Conservation (phyloP, 2,329 filamentous ascomycete species). For the Venturia oleaginea region DNA sequence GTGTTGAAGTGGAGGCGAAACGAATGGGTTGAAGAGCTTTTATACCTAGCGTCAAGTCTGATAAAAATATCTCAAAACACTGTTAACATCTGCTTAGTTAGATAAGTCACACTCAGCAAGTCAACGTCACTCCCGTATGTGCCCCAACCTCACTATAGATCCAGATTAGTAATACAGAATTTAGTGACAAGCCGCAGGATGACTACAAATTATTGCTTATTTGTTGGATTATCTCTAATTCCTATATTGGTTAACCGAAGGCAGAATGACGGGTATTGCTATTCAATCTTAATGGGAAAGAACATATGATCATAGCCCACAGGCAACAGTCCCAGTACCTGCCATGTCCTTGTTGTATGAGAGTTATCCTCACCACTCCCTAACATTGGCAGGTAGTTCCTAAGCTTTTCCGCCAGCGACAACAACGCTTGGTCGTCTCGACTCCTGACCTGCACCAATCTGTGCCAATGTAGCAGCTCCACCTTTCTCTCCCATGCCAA, state of each 20-base stretch:
- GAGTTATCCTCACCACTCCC: background rate
- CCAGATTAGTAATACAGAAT: too few relatives aligned
- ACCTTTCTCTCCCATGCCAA: conserved; percentile 18
- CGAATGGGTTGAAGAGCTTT: background rate
- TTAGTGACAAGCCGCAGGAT: background rate
- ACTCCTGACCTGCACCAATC: conserved; percentile 17
- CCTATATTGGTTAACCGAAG: too few relatives aligned
- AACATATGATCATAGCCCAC: background rate
- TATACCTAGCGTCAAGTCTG: background rate
- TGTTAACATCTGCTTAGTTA: too few relatives aligned
- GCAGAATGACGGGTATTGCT: too few relatives aligned
- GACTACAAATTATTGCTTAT: background rate
- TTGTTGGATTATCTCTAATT: background rate
- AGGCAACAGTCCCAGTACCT: background rate
- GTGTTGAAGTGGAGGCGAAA: background rate
- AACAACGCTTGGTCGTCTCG: background rate
- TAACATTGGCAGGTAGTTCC: background rate
- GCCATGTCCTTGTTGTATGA: background rate
- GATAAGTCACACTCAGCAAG: too few relatives aligned
- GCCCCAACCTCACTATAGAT: background rate
- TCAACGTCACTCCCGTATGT: too few relatives aligned
- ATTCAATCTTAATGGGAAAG: too few relatives aligned
- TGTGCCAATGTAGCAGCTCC: conserved; percentile 22
- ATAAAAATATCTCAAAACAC: too few relatives aligned
- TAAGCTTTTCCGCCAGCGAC: background rate